Base-by-base conservation (phyloP, 1,284 basidiomycete species). In the Puccinia coronata region DNA sequence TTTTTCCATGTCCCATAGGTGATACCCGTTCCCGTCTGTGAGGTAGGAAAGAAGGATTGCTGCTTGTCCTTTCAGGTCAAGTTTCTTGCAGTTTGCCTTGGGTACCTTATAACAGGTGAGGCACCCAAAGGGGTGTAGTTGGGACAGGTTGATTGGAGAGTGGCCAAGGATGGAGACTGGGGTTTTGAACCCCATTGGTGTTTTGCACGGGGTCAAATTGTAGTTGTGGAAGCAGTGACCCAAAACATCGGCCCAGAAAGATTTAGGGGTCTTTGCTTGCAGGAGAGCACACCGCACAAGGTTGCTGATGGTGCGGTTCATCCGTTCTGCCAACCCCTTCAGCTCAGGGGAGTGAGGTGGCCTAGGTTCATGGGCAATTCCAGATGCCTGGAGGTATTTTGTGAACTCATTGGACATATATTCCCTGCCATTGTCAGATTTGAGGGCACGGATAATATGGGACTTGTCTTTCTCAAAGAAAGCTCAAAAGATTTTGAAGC, bases 401-500 rank as follows among this genome's bases (percentile, higher is more conserved):
- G 9, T 12, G 23, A 74, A 34, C 18, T 49, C 31, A 5, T 28
- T 73, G 4, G 11, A 49, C 5, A 49, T 25, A 34, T 31, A 73
- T 28, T 73, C 31, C 4, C 71, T 49, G 6, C 71, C 67, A 43
- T 71, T 71, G 8, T 73, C 71, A 5, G 28, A n/a, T 11, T n/a
- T 34, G 1, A 76, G 55, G 8, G 67, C 2, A 3, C 47, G 23
- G 23, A 70, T 70, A 11, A 75, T 82, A 20, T 20, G 11, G 0
- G 83, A 83, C 12, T 82, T 82, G 25, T 82, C 71, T 25, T 82
- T 83, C 73, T 86, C 83, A 4, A 83, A 82, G 72, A 81, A 77
- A 0, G 85, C 83, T 49, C 86, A 84, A 83, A 85, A 88, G 2
- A 81, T 53, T 72, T 84, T 83, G 81, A 88, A 86, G 8, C 86